Evolutionary conservation across 129 eudicot genomes (phyloP), one percentile per base, ranked within the genome.

Genomic region (Lonicera japonica): DNA sequence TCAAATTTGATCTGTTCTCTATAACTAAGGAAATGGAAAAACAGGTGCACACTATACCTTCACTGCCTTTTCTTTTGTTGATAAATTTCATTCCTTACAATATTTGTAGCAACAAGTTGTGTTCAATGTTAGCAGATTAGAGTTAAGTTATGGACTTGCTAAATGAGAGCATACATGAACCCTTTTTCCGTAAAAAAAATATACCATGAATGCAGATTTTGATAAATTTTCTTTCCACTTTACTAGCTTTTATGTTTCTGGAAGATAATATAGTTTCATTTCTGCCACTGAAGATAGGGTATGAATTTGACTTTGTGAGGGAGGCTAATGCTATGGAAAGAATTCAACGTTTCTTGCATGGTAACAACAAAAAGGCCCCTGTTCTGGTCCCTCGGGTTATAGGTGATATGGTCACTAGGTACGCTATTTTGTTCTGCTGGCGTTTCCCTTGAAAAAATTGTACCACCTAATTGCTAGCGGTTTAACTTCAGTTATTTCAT

Each of bases 11-110:
- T 82, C 77, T 92, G 18, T 87, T 55, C 71, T 92, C 98, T 16
- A 77, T 87, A 45, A 87, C 89, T 58, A 92, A 82, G 80, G 98
- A 92, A 78, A 92, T 92, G 96, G 98, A 87, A 74, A 92, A 75
- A 76, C 98, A 92, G 98, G 98, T 92, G 81, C 56, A 55, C 43
- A 10, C 57, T 40, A 20, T 29, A 43, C 71, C 47, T 34, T 8
- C 50, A 29, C 54, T 61, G 21, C 21, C 50, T 8, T 10, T 3
- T 43, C 50, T 43, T 43, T 43, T 43, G 50, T 1, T 38, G 5
- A 10, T 10, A 38, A 38, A 38, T 38, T n/a, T 10, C 43, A 38
- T 38, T 38, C 10, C 43, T 38, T 38, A 4, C 6, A 38, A 38
- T 10, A 4, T 10, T 38, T 5, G 43, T 38, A n/a, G n/a, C n/a